Evolutionary conservation across 2,329 filamentous ascomycete species (phyloP), one percentile per base, ranked within the genome.

Genomic region (Beauveria medogensis): DNA sequence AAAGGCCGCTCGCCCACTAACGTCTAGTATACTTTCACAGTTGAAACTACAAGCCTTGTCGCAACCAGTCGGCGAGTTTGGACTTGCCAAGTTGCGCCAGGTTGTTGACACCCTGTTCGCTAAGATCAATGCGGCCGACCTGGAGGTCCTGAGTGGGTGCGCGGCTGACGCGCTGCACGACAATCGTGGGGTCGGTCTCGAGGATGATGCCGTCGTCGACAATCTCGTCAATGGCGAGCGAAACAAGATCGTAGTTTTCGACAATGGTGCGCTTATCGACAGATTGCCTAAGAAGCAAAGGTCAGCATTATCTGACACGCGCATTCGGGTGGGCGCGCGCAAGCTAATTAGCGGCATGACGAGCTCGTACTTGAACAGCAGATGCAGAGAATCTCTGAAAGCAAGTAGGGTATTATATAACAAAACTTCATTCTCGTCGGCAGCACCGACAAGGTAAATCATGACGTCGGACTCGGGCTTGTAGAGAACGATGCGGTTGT

Each of bases 401-500:
- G 92, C 91, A 61, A 97, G 80, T 59, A 97, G 86, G 54, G 96
- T 92, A 73, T 93, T 96, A 80, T 97, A 97, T 57, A 99, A 82
- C 73, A 99, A 80, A 60, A 99, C 90, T 78, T 99, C 94, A 75
- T 97, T 99, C 82, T 99, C 94, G 58, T 97, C 91, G 58, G 90
- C 83, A 59, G 88, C 86, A 66, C 93, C 93, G 12, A 99, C 90
- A 28, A 97, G 89, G 73, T 97, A 97, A 72, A 86, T 85, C 89
- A 97, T 97, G 61, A 97, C 90, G 74, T 99, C 94, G 68, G 90
- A 92, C 80, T 99, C 94, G 79, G 89, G 89, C 85, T 99, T 99
- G 82, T 97, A 99, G 57, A 97, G 88, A 60, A 97, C 91, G 64
- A 99, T 89, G 69, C 91, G 86, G 78, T 95, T 95, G 77, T 99